These are phyloP conservation scores for Ceratobasidium sp. DNA, from an alignment of 1,284 basidiomycete genomes.

Conservation along the genomic window DNA sequence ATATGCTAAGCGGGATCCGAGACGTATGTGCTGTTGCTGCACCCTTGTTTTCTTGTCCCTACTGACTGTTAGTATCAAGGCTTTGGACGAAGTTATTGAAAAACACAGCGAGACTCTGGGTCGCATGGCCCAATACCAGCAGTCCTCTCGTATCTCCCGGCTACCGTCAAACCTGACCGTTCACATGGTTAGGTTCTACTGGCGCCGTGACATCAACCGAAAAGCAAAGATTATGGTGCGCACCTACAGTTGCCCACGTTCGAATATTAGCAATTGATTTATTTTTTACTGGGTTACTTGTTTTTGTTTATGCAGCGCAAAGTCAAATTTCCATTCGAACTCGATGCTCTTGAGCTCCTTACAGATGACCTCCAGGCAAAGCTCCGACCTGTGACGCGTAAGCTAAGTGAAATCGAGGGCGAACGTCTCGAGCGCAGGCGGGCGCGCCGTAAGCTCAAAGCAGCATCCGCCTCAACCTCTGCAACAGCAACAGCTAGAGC, in stretches of 20 bases:
- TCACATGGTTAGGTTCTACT: constrained; percentile 96
- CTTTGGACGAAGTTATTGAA: constrained; percentile 85
- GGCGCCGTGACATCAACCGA: constrained; percentile 90
- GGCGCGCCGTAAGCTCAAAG: constrained; percentile 78
- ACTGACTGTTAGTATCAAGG: constrained; percentile 58
- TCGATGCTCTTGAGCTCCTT: constrained; percentile 86
- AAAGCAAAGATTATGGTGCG: constrained; percentile 91
- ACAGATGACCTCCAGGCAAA: constrained; percentile 82
- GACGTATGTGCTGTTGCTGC: constrained; percentile 66
- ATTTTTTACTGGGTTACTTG: neutral
- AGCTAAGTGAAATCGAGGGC: constrained; percentile 82
- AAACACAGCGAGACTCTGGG: constrained; percentile 85
- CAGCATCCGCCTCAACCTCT: constrained; percentile 25
- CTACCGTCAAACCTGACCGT: constrained; percentile 87
- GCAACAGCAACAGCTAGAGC: neutral
- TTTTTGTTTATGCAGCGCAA: constrained; percentile 67
- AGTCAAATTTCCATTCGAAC: constrained; percentile 91
- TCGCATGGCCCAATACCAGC: constrained; percentile 85
- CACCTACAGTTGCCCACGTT: constrained; percentile 9
- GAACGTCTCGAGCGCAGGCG: constrained; percentile 87
- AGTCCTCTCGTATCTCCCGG: constrained; percentile 83
- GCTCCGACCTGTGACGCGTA: constrained; percentile 74
- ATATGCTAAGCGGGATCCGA: constrained; percentile 86
- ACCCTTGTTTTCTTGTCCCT: neutral
- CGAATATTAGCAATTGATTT: neutral